Evolutionary conservation across 2,329 filamentous ascomycete genomes (phyloP).

Genomic region (Madurella fahalii): DNA sequence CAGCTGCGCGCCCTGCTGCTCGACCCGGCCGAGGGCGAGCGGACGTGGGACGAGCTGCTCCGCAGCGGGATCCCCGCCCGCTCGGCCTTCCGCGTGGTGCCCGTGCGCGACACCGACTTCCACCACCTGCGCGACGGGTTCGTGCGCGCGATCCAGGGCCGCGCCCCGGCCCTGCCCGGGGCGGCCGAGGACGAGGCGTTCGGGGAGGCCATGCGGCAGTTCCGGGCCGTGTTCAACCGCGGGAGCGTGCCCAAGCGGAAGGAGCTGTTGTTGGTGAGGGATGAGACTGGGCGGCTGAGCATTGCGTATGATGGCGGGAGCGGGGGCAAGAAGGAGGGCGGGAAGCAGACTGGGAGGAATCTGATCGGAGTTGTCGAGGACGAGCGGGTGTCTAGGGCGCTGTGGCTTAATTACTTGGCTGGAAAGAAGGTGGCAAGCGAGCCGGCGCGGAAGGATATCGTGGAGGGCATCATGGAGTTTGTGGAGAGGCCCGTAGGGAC

Average conservation of each 20-base stretch:
- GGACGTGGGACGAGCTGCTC: conserved; percentile 71
- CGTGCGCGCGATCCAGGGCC: conserved; percentile 76
- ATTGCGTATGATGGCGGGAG: conserved; percentile 59
- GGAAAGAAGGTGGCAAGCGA: conserved; percentile 86
- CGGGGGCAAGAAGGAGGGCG: conserved; percentile 37
- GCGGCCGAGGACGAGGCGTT: conserved; percentile 67
- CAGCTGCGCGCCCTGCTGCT: conserved; percentile 64
- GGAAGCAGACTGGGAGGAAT: conserved; percentile 36
- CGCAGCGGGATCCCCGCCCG: conserved; percentile 60
- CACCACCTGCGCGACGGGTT: conserved; percentile 87
- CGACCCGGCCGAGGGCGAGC: conserved; percentile 64
- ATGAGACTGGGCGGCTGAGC: conserved; percentile 60
- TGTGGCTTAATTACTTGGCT: conserved; percentile 89
- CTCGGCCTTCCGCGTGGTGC: conserved; percentile 77
- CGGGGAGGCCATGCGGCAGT: conserved; percentile 67
- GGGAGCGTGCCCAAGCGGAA: conserved; percentile 76
- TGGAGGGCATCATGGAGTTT: conserved; percentile 83
- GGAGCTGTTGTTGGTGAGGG: conserved; percentile 69
- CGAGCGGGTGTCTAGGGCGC: conserved; percentile 71
- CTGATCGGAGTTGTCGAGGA: conserved; percentile 69
- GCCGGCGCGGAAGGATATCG: conserved; percentile 71
- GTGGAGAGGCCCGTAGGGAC: conserved; percentile 85
- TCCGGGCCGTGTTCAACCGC: conserved; percentile 77
- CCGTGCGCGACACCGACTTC: conserved; percentile 92
- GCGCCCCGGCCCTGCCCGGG: conserved; percentile 46